A percentile compares a stretch with the other conserved stretches of the same genome.
Evolutionary conservation across 179 eudicot genomes (phyloP).

Genomic region (Vitellaria paradoxa): DNA sequence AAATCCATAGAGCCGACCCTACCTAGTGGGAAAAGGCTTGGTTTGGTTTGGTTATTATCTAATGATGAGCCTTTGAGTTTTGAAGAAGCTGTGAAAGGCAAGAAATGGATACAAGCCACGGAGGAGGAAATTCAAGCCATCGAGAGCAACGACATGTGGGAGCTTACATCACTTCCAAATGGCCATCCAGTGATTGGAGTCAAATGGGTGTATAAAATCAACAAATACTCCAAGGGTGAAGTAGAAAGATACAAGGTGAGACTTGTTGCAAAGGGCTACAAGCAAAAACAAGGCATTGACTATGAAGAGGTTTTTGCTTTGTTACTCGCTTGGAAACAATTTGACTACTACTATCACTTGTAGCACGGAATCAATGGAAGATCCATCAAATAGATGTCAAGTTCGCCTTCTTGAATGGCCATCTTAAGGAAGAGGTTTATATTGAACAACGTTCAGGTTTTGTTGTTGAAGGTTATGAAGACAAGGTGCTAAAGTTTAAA

Average conservation of each 20-base stretch:
- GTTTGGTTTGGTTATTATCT: neutral
- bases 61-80: neutral
- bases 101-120: constrained; percentile 5
- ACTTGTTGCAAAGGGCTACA: constrained; percentile 9
- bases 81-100: neutral
- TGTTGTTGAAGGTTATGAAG: neutral
- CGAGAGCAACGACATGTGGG: neutral
- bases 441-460: neutral
- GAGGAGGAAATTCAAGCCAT: neutral
- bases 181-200: neutral
- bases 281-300: neutral
- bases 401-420: constrained; percentile 11
- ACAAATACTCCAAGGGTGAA: neutral
- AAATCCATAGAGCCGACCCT: no score
- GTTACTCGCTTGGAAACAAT: constrained; percentile 9
- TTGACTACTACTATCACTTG: neutral
- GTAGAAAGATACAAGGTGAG: neutral
- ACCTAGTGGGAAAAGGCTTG: no score
- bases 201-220: constrained; percentile 6
- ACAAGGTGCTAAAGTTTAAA: neutral
- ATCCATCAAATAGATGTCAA: constrained; percentile 10
- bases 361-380: neutral
- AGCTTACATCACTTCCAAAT: neutral
- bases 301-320: constrained; percentile 3
- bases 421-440: neutral